A percentile compares a stretch with the other conserved stretches of the same genome.
phyloP scores from a whole-genome alignment of 2,329 filamentous ascomycete species.

The Cadophora malorum region DNA sequence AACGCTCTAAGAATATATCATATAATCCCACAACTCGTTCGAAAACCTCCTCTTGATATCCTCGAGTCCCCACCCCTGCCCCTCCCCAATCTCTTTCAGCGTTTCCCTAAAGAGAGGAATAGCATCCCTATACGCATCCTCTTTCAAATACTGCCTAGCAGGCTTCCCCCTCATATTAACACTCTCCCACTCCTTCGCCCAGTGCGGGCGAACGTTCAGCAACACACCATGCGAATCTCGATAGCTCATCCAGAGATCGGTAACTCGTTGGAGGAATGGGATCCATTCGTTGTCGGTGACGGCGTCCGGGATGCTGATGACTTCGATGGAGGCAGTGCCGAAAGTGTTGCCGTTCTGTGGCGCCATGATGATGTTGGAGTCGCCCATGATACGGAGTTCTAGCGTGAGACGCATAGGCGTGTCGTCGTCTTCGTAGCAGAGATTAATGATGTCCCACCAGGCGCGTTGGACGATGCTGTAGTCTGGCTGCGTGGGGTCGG shows the following conservation, averaged over 20 bases:
- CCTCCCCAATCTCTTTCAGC: constrained; percentile 47
- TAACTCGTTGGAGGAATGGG: constrained; percentile 50
- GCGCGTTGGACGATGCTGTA: constrained; percentile 52
- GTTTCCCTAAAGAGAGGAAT: constrained; percentile 48
- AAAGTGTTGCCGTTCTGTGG: constrained; percentile 51
- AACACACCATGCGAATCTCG: constrained; percentile 40
- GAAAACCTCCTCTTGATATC: constrained; percentile 50
- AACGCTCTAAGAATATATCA: constrained; percentile 31
- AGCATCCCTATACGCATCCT: constrained; percentile 49
- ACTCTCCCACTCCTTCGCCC: constrained; percentile 54
- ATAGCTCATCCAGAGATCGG: constrained; percentile 52
- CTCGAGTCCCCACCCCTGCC: constrained; percentile 49
- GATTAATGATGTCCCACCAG: constrained; percentile 58
- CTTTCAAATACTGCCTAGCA: constrained; percentile 46
- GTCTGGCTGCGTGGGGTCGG: constrained; percentile 46
- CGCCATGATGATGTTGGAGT: constrained; percentile 52
- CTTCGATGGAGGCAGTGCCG: constrained; percentile 52
- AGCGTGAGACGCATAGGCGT: constrained; percentile 52
- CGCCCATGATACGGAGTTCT: constrained; percentile 53
- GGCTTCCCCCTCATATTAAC: constrained; percentile 45
- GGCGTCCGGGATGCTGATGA: constrained; percentile 51
- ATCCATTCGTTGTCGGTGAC: constrained; percentile 49
- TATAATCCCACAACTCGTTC: constrained; percentile 49
- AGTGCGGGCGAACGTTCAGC: constrained; percentile 51
- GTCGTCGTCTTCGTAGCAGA: constrained; percentile 49